Percentiles rank a stretch among this genome's conserved stretches.
Evolutionary conservation across 2,329 filamentous ascomycete species (phyloP).

Genomic region (Sclerotinia sclerotiorum): DNA sequence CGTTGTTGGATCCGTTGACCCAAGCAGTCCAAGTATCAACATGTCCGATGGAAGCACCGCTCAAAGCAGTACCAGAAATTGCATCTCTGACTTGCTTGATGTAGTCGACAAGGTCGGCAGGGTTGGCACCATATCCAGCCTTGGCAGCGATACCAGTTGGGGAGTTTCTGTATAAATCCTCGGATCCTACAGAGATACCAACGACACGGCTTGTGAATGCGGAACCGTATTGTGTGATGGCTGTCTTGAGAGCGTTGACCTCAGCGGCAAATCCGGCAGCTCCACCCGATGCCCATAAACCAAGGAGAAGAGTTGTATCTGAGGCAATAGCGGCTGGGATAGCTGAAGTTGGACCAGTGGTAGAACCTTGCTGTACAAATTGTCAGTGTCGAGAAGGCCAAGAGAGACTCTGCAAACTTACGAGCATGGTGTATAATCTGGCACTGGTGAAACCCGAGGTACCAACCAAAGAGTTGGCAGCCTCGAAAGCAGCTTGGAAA

Average conservation of each 20-base stretch:
- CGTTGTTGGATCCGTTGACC: conserved; percentile 69
- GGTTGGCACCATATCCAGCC: conserved; percentile 61
- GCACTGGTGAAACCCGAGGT: conserved; percentile 67
- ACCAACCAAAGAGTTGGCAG: conserved; percentile 62
- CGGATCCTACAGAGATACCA: conserved; percentile 82
- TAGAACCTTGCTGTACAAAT: conserved; percentile 57
- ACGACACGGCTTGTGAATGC: conserved; percentile 66
- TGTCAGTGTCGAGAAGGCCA: conserved; percentile 29
- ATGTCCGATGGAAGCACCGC: conserved; percentile 67
- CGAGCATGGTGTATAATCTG: conserved; percentile 67
- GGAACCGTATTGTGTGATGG: conserved; percentile 67
- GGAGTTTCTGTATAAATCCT: conserved; percentile 82
- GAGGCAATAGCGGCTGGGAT: conserved; percentile 82
- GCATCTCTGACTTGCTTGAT: conserved; percentile 66
- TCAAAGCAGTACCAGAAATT: conserved; percentile 61
- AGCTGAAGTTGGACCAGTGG: conserved; percentile 64
- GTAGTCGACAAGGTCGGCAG: conserved; percentile 64
- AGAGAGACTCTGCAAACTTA: conserved; percentile 40
- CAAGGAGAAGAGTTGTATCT: conserved; percentile 75
- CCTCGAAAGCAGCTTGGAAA: conserved; percentile 68
- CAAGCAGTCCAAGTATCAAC: conserved; percentile 88
- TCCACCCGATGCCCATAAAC: conserved; percentile 77
- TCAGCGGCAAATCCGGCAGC: conserved; percentile 67
- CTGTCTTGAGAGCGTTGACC: conserved; percentile 66
- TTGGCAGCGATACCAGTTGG: conserved; percentile 64